These are phyloP conservation scores for Boletellus sp. DNA, from an alignment of 768 basidiomycete genomes.

Conservation along the genomic window DNA sequence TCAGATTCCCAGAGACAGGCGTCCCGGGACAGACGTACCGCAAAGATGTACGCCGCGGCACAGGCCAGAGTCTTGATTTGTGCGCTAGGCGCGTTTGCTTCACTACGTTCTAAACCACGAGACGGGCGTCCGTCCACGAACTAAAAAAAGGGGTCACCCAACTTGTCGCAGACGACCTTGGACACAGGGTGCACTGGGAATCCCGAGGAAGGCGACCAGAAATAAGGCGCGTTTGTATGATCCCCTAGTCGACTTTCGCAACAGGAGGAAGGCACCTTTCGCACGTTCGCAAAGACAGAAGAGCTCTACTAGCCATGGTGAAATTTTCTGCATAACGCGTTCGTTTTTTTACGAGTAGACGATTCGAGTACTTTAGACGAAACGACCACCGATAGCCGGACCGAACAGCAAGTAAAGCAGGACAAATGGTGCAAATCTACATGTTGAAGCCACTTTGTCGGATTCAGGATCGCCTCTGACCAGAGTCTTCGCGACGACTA, in stretches of 20 bases:
- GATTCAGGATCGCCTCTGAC: constrained; percentile 27
- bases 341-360: constrained; percentile 1
- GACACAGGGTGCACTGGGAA: constrained; percentile 9
- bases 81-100: no score
- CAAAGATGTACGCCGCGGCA: no score
- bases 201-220: not conserved
- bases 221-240: not conserved
- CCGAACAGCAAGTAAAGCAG: constrained; percentile 1
- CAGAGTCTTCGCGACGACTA: constrained; percentile 27
- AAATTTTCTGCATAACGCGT: not conserved
- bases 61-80: no score
- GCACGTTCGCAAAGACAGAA: constrained; percentile 3
- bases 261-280: not conserved
- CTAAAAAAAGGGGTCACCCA: constrained; percentile 6
- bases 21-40: no score
- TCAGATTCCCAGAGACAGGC: no score
- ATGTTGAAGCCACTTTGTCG: constrained; percentile 3
- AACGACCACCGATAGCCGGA: not conserved
- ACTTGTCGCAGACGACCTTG: constrained; percentile 11
- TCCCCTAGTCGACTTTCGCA: constrained; percentile 4
- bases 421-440: constrained; percentile 7
- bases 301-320: constrained; percentile 1
- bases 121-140: constrained; percentile 7
- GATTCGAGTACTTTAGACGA: constrained; percentile 8
- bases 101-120: not conserved